Conservation (phyloP, 1,139 yeast genomes). For the Oligophagozyma castellii region DNA sequence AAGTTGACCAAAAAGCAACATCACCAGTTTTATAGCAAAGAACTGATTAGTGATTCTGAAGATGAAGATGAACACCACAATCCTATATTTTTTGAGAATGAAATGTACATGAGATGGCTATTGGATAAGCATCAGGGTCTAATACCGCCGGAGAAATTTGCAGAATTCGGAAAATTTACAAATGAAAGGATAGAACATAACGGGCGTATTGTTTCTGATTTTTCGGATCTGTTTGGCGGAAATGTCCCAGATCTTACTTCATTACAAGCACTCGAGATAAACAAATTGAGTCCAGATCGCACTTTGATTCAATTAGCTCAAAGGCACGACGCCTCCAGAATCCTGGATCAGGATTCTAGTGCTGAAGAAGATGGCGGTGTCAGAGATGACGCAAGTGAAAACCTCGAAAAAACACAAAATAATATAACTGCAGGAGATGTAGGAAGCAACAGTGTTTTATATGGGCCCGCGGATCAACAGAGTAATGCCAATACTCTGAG, state of each 20-base stretch:
- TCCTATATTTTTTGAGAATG: conserved; percentile 23
- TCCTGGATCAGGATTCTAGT: too few species aligned
- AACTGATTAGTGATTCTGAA: conserved; percentile 23
- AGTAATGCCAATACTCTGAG: too few species aligned
- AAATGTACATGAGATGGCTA: conserved; percentile 22
- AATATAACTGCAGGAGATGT: too few species aligned
- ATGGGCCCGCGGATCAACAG: too few species aligned
- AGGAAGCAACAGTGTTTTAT: too few species aligned
- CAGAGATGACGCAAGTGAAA: too few species aligned
- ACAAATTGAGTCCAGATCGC: conserved; percentile 6
- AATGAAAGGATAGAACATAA: conserved; percentile 17
- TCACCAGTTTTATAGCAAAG: conserved; percentile 15
- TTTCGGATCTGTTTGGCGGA: conserved; percentile 19
- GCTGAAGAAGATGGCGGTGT: too few species aligned
- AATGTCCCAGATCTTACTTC: conserved; percentile 12
- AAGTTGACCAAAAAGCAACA: conserved; percentile 2
- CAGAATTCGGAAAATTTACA: conserved; percentile 16
- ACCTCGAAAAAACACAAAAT: too few species aligned
- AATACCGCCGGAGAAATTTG: conserved; percentile 13
- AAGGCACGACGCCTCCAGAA: too few species aligned
- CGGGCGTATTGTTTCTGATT: conserved; percentile 13
- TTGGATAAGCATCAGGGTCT: conserved; percentile 18
- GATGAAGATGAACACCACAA: conserved; percentile 14
- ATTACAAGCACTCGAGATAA: conserved; percentile 5
- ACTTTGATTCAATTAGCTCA: conserved; percentile 8